Evolutionary conservation across 768 basidiomycete species (phyloP).

Genomic region (Mycena venus): DNA sequence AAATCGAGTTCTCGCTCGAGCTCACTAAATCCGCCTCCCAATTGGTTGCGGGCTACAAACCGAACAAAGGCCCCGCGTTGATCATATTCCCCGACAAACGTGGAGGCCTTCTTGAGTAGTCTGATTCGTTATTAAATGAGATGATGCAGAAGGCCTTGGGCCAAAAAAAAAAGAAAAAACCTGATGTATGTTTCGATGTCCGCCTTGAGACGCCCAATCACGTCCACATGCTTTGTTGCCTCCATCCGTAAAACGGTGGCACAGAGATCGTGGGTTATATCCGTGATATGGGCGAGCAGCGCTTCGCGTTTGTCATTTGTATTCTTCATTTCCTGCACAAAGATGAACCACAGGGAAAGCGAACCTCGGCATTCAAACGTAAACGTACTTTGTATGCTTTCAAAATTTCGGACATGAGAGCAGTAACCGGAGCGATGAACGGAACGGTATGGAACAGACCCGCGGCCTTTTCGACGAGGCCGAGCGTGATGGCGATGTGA

Average conservation of each 20-base stretch:
- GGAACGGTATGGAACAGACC: too few species aligned
- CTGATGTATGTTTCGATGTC: constrained; percentile 4
- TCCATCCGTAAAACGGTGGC: background rate
- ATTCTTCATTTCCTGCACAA: background rate
- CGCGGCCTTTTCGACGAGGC: background rate
- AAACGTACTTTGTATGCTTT: background rate
- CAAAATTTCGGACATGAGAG: background rate
- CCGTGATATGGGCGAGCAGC: background rate
- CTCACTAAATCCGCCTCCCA: background rate
- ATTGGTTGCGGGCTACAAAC: background rate
- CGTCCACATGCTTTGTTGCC: background rate
- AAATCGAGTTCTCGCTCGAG: background rate
- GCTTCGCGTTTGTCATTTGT: background rate
- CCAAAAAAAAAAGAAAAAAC: background rate
- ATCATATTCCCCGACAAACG: background rate
- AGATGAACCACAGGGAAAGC: background rate
- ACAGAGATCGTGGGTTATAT: background rate
- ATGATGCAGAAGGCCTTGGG: background rate
- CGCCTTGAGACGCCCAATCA: background rate
- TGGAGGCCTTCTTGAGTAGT: background rate
- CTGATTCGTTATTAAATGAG: background rate
- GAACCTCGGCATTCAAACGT: background rate
- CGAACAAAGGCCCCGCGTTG: background rate
- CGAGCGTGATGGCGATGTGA: too few species aligned
- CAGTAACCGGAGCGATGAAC: constrained; percentile 6